Evolutionary conservation across 768 basidiomycete species (phyloP), one percentile per base, ranked within the genome.

Genomic region (Tylopilus balloui): DNA sequence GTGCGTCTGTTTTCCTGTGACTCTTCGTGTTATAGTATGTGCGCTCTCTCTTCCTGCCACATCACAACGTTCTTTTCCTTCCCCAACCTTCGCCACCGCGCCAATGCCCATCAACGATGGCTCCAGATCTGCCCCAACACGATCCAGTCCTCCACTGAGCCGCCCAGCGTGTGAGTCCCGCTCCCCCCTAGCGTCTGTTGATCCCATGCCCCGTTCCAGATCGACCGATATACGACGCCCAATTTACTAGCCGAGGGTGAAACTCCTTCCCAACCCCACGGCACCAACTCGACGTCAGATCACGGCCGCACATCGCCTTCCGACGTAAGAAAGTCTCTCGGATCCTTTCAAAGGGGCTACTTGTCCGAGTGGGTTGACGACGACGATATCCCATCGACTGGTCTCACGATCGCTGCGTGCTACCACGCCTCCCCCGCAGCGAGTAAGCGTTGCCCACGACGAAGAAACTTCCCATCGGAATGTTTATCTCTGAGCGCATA

Each of bases 191-290:
- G 27, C 23, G 17, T 32, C 37, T 41, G 47, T 21, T 34, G 45
- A 54, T 42, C 41, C 45, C 31, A 27, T 17, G 40, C 32, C 29
- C 35, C 29, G 13, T 29, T 42, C 36, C 40, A 48, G 43, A 54
- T 38, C 34, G 21, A 14, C 47, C 44, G 28, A 17, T 13, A n/a
- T 50, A 35, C 36, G 17, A 45, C n/a, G 28, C 4, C 42, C 27
- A 37, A 19, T 44, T 19, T 17, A 24, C 17, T 32, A 44, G 32
- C 29, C 17, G 36, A 27, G 17, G n/a, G 21, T 42, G 34, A 47
- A 28, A 6, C 40, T 1, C 20, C 10, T 37, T 29, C n/a, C 24
- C 17, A 36, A 19, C 35, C 35, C 34, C 34, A 34, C 15, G 32
- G 32, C 32, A 25, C 12, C n/a, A 5, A 17, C 38, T 9, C 20